phyloP scores from a whole-genome alignment of 164 flowering plant species.

The Berberis thunbergii region DNA sequence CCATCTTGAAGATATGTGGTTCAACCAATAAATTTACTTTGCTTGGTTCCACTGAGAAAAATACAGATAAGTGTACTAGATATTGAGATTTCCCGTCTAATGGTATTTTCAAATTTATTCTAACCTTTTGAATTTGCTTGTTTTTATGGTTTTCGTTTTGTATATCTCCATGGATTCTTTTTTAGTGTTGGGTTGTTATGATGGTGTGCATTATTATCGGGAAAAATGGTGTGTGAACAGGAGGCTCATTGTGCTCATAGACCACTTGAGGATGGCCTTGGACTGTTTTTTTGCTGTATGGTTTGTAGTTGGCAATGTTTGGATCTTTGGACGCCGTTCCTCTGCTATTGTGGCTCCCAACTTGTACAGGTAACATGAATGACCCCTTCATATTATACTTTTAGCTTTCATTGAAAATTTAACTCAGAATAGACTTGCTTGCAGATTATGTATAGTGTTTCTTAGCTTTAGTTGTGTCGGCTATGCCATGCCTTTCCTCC shows the following conservation, averaged over 20 bases:
- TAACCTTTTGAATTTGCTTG: too few relatives aligned
- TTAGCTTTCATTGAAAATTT: background rate
- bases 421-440: background rate
- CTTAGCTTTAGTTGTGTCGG: constrained; percentile 91
- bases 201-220: too few relatives aligned
- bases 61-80: too few relatives aligned
- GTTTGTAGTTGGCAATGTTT: constrained; percentile 68
- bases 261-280: constrained; percentile 46
- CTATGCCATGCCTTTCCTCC: constrained; percentile 93
- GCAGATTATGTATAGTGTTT: constrained; percentile 91
- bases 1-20: too few relatives aligned
- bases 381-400: background rate
- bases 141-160: too few relatives aligned
- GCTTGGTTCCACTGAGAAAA: too few relatives aligned
- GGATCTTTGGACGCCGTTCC: constrained; percentile 62
- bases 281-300: constrained; percentile 71
- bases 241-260: constrained; percentile 37
- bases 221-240: too few relatives aligned
- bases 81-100: too few relatives aligned
- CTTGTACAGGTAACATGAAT: constrained; percentile 42
- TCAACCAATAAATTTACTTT: too few relatives aligned
- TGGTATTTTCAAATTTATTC: too few relatives aligned
- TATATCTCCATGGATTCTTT: too few relatives aligned
- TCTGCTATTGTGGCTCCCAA: constrained; percentile 51
- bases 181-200: too few relatives aligned